Conservation (phyloP, 371 early-diverging fungal genomes). For the Syncephalastrum sp. region DNA sequence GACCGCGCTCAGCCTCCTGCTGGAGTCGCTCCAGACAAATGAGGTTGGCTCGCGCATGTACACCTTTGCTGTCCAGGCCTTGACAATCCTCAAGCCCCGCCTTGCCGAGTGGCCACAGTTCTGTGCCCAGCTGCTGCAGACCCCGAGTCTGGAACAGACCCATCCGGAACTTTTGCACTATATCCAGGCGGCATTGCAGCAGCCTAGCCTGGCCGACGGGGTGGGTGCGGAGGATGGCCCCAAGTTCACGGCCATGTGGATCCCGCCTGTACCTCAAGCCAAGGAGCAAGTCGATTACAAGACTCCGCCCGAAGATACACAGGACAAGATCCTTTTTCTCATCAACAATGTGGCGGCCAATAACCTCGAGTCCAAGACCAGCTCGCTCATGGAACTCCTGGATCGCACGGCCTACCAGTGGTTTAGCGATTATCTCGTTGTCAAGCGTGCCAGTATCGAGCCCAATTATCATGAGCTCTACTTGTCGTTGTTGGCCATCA, state of each 20-base stretch:
- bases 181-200: constrained; percentile 43
- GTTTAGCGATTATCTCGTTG: constrained; percentile 92
- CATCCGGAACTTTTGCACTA: constrained; percentile 74
- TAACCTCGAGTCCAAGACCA: constrained; percentile 81
- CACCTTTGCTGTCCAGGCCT: constrained; percentile 86
- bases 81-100: constrained; percentile 79
- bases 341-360: constrained; percentile 92
- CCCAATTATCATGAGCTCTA: constrained; percentile 94
- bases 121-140: constrained; percentile 78
- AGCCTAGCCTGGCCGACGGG: constrained; percentile 5
- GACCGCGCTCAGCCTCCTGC: constrained; percentile 78
- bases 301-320: constrained; percentile 69
- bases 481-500: constrained; percentile 70
- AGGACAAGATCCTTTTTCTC: constrained; percentile 94
- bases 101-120: constrained; percentile 91
- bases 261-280: constrained; percentile 25
- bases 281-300: constrained; percentile 41
- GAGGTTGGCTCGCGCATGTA: constrained; percentile 82
- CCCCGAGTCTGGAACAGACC: constrained; percentile 72
- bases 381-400: constrained; percentile 77
- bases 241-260: constrained; percentile 61
- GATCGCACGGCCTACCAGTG: constrained; percentile 70
- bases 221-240: neutral
- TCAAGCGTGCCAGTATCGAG: constrained; percentile 92
- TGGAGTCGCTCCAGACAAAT: constrained; percentile 78